A percentile compares a stretch with the other conserved stretches of the same genome.
These are phyloP conservation scores for Pyronema omphalodes DNA, from an alignment of 495 filamentous ascomycete species.

Conservation along the genomic window DNA sequence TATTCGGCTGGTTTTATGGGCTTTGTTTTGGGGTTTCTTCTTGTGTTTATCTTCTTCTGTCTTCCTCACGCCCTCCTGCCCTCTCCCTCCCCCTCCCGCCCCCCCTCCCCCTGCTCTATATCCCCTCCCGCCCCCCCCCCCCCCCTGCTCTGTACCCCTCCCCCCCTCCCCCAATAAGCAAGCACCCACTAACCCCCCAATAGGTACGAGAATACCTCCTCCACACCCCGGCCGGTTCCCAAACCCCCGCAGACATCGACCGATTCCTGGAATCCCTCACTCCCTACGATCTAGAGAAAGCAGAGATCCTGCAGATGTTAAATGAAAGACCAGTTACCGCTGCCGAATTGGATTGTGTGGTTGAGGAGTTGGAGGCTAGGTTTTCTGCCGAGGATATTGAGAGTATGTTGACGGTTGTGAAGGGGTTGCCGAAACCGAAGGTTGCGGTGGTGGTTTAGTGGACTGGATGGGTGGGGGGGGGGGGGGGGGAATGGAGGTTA, in stretches of 20 bases:
- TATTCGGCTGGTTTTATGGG: too few species aligned
- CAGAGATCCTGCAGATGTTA: slow-evolving; percentile 45
- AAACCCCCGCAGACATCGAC: slow-evolving; percentile 11
- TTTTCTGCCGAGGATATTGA: slow-evolving; percentile 26
- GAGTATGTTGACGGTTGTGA: slow-evolving; percentile 26
- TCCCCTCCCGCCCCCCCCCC: too few species aligned
- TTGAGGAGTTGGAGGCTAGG: slow-evolving; percentile 33
- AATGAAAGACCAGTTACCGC: slow-evolving; percentile 33
- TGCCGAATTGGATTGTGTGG: slow-evolving; percentile 29
- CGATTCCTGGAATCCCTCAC: slow-evolving; percentile 11
- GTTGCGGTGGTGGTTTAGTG: slow-evolving; percentile 1
- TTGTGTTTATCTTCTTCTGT: too few species aligned
- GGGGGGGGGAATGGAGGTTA: background rate
- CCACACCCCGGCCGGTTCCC: slow-evolving; percentile 15
- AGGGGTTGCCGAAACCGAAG: slow-evolving; percentile 8
- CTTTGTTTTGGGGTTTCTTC: too few species aligned
- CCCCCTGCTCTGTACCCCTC: too few species aligned
- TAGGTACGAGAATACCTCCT: slow-evolving; percentile 23
- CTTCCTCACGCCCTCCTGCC: too few species aligned
- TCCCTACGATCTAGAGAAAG: slow-evolving; percentile 28
- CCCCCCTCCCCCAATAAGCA: background rate
- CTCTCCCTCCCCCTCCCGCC: too few species aligned
- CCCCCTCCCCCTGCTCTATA: too few species aligned
- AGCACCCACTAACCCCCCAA: background rate
- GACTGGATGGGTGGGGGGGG: background rate